Evolutionary conservation across 208 protist species (phyloP).

Genomic region (Crithidia thermophila): DNA sequence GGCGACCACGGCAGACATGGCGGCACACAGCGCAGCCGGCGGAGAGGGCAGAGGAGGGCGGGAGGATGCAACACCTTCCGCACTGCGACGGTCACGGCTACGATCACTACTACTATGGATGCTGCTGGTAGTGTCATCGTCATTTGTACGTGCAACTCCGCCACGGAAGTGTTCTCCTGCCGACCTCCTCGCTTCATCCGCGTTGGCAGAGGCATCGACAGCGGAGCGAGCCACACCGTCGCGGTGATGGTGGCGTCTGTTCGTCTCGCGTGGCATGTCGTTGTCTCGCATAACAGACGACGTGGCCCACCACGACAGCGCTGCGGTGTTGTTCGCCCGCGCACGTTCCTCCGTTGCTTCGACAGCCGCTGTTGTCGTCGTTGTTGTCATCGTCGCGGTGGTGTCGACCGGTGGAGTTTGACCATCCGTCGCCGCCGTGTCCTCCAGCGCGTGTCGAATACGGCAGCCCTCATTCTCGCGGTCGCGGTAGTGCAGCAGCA

Average conservation of each 20-base stretch:
- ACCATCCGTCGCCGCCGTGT: background rate
- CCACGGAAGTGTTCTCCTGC: too few relatives aligned
- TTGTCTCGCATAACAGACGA: slow-evolving; percentile 18
- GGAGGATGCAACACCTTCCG: background rate
- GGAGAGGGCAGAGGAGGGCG: background rate
- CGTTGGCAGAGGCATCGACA: background rate
- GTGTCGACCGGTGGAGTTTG: background rate
- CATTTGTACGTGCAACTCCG: too few relatives aligned
- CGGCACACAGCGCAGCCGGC: slow-evolving; percentile 15
- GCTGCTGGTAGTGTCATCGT: too few relatives aligned
- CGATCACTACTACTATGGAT: too few relatives aligned
- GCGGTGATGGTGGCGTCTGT: too few relatives aligned
- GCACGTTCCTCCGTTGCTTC: background rate
- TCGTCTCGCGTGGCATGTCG: too few relatives aligned
- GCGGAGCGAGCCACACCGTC: too few relatives aligned
- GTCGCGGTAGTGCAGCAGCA: slow-evolving; percentile 42
- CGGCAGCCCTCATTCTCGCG: slow-evolving; percentile 35
- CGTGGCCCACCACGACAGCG: slow-evolving; percentile 27
- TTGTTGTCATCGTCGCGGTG: background rate
- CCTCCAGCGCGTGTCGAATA: slow-evolving; percentile 7
- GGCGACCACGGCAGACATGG: slow-evolving; percentile 12
- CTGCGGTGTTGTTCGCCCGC: background rate
- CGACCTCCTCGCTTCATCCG: background rate
- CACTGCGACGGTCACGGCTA: too few relatives aligned
- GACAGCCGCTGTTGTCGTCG: background rate